phyloP scores from a whole-genome alignment of 805 yeast genomes.

The Dipodascus albidus region DNA sequence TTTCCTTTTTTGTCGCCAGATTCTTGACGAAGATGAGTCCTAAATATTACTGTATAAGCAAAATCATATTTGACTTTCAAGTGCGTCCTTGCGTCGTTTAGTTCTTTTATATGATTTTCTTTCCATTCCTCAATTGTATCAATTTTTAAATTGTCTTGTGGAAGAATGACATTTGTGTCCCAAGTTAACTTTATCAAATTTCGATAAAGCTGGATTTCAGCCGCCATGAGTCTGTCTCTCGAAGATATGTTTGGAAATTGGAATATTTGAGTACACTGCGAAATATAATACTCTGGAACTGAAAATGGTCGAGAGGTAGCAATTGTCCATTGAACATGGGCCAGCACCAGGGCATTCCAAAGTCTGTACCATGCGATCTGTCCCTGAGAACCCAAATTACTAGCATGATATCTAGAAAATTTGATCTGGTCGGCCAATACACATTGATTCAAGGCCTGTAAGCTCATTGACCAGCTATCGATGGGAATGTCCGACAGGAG shows the following conservation, averaged over 20 bases:
- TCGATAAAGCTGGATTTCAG: conserved; percentile 1
- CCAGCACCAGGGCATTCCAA: neutral
- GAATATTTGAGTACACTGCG: neutral
- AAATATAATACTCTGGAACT: neutral
- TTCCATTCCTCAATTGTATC: conserved; percentile 1
- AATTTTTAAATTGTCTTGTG: neutral
- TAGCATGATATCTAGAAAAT: neutral
- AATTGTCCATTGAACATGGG: conserved; percentile 2
- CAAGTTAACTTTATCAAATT: neutral
- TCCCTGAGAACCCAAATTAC: neutral
- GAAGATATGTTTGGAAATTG: neutral
- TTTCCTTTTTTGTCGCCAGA: neutral
- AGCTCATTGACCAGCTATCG: neutral
- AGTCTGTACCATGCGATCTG: neutral
- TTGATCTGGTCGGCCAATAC: neutral
- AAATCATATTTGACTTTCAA: neutral
- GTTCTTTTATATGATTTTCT: neutral
- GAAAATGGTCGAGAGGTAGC: neutral
- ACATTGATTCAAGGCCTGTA: conserved; percentile 1
- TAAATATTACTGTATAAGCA: neutral
- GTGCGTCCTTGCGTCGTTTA: too few species aligned
- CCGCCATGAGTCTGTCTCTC: neutral
- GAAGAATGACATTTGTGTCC: neutral
- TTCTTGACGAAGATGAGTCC: conserved; percentile 1
- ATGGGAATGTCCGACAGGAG: neutral